A percentile compares a stretch with the other conserved stretches of the same genome.
These are phyloP conservation scores for Aspergillus haitiensis DNA, from an alignment of 495 filamentous ascomycete genomes.

Conservation along the genomic window DNA sequence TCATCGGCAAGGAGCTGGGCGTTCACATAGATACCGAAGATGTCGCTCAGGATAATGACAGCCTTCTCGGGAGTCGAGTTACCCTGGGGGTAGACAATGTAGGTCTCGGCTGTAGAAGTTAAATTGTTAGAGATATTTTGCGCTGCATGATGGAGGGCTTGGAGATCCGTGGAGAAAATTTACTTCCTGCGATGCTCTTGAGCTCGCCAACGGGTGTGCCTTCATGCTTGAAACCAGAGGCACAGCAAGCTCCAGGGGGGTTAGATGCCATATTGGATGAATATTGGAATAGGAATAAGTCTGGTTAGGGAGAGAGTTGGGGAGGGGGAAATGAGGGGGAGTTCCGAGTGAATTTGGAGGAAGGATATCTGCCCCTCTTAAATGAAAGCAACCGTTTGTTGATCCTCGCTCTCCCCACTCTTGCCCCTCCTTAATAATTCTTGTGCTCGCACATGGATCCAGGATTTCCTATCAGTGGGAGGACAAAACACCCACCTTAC, in stretches of 20 bases:
- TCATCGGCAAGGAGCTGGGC: constrained; percentile 80
- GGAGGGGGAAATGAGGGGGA: background rate
- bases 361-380: constrained; percentile 9
- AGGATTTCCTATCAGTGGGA: background rate
- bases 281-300: background rate
- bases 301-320: background rate
- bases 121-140: constrained; percentile 2
- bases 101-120: constrained; percentile 37
- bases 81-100: constrained; percentile 43
- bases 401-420: constrained; percentile 3
- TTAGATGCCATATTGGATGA: constrained; percentile 55
- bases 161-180: constrained; percentile 14
- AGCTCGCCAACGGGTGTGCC: constrained; percentile 43
- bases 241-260: constrained; percentile 57
- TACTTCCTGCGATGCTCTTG: constrained; percentile 44
- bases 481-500: background rate
- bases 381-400: background rate
- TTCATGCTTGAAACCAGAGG: constrained; percentile 54
- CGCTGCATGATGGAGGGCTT: constrained; percentile 33
- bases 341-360: too few species aligned
- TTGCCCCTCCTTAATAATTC: constrained; percentile 4
- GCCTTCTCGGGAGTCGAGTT: constrained; percentile 45
- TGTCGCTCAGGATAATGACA: constrained; percentile 57
- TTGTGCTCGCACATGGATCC: background rate
- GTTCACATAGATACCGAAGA: constrained; percentile 75